Evolutionary conservation across 208 protist species (phyloP).

Genomic region (Vickermania ingenoplastis): DNA sequence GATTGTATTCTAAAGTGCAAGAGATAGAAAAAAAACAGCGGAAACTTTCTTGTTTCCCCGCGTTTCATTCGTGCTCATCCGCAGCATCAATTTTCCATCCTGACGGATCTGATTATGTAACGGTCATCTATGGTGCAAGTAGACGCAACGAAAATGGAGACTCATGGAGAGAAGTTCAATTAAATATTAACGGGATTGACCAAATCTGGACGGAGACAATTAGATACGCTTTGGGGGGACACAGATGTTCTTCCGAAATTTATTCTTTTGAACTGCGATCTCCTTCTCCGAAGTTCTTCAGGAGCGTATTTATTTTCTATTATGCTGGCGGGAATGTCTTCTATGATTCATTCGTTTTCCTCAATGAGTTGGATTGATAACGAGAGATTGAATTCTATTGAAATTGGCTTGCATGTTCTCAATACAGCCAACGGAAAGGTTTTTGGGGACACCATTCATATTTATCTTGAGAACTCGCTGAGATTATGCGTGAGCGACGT

Average conservation of each 20-base stretch:
- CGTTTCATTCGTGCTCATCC: not conserved
- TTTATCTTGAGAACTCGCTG: conserved; percentile 7
- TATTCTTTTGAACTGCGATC: not conserved
- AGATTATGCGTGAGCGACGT: conserved; percentile 3
- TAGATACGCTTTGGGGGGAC: not conserved
- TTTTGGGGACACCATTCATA: conserved; percentile 5
- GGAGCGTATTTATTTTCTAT: not conserved
- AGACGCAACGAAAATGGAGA: not conserved
- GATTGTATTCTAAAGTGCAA: not conserved
- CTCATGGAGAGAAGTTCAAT: not conserved
- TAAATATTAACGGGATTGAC: not conserved
- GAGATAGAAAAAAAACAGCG: not conserved
- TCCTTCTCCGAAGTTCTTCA: not conserved
- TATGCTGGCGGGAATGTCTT: not conserved
- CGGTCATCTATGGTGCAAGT: not conserved
- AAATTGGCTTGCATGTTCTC: not conserved
- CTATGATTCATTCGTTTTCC: not conserved
- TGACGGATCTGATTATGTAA: not conserved
- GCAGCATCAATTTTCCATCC: not conserved
- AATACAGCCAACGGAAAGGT: not conserved
- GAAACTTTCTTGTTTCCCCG: not conserved
- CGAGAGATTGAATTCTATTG: not conserved
- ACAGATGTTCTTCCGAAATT: not conserved
- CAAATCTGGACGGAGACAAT: not conserved
- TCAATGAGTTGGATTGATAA: not conserved